Percentiles rank a stretch among this genome's conserved stretches.
Conservation (phyloP, 805 yeast genomes). For the Torulaspora franciscae region DNA sequence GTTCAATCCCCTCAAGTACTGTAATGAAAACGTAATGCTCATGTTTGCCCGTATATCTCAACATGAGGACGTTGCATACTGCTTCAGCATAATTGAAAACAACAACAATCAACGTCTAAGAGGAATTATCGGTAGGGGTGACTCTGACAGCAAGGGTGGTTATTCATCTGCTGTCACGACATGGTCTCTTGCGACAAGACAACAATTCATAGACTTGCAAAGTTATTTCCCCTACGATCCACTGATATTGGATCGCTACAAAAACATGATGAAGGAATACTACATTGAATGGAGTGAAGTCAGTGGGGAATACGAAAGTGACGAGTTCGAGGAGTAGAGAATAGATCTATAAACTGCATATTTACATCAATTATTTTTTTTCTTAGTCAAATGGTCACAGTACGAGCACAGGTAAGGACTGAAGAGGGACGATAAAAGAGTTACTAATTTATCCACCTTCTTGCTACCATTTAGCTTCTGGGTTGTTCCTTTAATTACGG, state of each 20-base stretch:
- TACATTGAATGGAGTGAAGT: slow-evolving; percentile 84
- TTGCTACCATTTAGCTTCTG: too few relatives aligned
- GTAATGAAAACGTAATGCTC: slow-evolving; percentile 87
- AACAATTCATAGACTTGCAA: slow-evolving; percentile 82
- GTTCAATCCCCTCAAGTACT: slow-evolving; percentile 89
- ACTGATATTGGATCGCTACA: slow-evolving; percentile 59
- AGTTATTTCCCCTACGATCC: slow-evolving; percentile 98
- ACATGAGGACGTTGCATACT: slow-evolving; percentile 82
- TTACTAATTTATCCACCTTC: too few relatives aligned
- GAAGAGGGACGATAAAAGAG: not conserved
- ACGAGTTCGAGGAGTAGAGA: slow-evolving; percentile 40
- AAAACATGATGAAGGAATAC: slow-evolving; percentile 47
- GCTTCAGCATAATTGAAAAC: slow-evolving; percentile 87
- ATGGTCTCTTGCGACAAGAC: slow-evolving; percentile 52
- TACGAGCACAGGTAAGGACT: not conserved
- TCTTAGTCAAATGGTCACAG: not conserved
- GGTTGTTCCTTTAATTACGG: too few relatives aligned
- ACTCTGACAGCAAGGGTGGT: slow-evolving; percentile 19
- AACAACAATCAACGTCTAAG: slow-evolving; percentile 54
- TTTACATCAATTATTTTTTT: not conserved
- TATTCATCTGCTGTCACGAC: slow-evolving; percentile 25
- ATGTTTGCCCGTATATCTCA: slow-evolving; percentile 93
- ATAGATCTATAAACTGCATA: not conserved
- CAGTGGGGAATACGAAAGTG: slow-evolving; percentile 52
- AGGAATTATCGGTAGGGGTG: slow-evolving; percentile 39